Evolutionary conservation across 179 eudicot genomes (phyloP).

Genomic region (Silene coronaria): DNA sequence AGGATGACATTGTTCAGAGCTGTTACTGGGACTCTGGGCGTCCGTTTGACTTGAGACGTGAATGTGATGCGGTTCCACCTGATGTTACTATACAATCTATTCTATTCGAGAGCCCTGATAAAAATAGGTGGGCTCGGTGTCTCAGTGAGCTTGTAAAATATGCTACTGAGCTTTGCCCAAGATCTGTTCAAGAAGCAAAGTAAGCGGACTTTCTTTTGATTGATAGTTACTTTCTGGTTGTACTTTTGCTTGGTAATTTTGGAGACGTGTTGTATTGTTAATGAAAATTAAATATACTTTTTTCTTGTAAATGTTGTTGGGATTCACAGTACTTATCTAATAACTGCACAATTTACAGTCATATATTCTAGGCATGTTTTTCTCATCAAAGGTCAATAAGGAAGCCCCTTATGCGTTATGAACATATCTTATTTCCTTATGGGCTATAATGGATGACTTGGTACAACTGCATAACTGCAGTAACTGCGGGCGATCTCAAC

Average conservation of each 20-base stretch:
- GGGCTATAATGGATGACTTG: no score
- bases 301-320: not conserved
- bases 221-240: not conserved
- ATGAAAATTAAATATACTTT: slow-evolving; percentile 2
- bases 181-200: slow-evolving; percentile 97
- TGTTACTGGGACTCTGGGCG: slow-evolving; percentile 97
- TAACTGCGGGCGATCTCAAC: no score
- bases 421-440: no score
- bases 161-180: slow-evolving; percentile 95
- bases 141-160: slow-evolving; percentile 95
- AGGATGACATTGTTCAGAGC: slow-evolving; percentile 99
- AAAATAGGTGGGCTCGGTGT: slow-evolving; percentile 95
- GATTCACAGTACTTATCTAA: no score
- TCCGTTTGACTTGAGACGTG: slow-evolving; percentile 87
- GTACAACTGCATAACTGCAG: no score
- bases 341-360: no score
- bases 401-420: no score
- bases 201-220: slow-evolving; percentile 28
- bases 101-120: slow-evolving; percentile 91
- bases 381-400: no score
- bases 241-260: slow-evolving; percentile 1
- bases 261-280: slow-evolving; percentile 3
- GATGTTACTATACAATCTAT: slow-evolving; percentile 90
- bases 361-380: no score
- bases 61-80: slow-evolving; percentile 79